Base-by-base conservation (phyloP, 805 yeast genomes). In the Candida germanica region DNA sequence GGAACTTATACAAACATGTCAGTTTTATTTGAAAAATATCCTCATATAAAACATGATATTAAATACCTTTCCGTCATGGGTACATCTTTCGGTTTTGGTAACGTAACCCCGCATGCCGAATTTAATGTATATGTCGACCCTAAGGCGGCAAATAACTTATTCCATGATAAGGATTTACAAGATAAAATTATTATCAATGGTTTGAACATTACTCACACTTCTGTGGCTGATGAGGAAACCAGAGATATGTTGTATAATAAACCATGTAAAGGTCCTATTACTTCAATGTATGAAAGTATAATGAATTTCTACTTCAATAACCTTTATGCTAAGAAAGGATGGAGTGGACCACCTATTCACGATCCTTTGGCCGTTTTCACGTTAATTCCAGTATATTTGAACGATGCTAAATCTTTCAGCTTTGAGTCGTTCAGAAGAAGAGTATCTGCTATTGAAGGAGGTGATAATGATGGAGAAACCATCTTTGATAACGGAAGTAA, bases 1-100 rank as follows among this genome's bases (percentile, higher is more conserved):
- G 96, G 95, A 0, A 76, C 95, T 0, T 60, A 83, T 47, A 87
- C 96, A 4, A 83, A 87, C 49, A 54, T 84, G 11, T 81, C 88
- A 0, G 53, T 66, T 3, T 61, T 87, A 26, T 66, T 83, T 24
- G 46, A 54, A 17, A 58, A 58, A 28, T 71, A 73, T 47, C 94
- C 95, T 0, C 73, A 75, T 14, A 48, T 75, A 11, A 70, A 61
- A 38, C 29, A 55, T 2, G 65, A 71, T 34, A 65, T 87, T 35
- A 69, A 69, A 35, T 70, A 59, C 35, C 55, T 87, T 12, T 67
- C 84, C 9, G 71, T 84, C 14, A 86, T 87, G 94, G 95, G 95
- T 10, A 95, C 94, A 2, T 75, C 73, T 0, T 53, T 75, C 37
- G 58, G 62, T 12, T 66, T 73, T 6, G 79, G 80, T 1, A 78